Evolutionary conservation across 306 rosid species (phyloP), one percentile per base, ranked within the genome.

Genomic region (Hylodesmum podocarpum): DNA sequence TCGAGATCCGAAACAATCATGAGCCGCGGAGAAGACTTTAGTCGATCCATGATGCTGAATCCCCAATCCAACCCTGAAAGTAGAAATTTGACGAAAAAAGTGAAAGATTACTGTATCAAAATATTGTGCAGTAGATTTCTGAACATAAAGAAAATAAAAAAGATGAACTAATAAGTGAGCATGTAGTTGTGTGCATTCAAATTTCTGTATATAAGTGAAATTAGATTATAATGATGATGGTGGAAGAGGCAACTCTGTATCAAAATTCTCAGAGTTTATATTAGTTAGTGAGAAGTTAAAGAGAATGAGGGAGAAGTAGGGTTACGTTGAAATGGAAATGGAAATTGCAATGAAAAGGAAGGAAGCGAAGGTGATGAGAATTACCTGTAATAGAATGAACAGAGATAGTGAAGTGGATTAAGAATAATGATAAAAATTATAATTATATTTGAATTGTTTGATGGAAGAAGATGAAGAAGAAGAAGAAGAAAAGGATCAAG

Each of bases 1-100:
- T 95, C 99, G 70, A 95, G 99, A 92, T 95, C 99, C 15, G 99
- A 95, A 70, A 95, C 99, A 78, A 95, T 86, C 99, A 95, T 90
- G 67, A 95, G 88, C 36, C 93, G 91, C 0, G 97, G 85, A 6
- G 94, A 72, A 77, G 84, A 65, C 50, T 72, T 72, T 3, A 95
- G 86, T 73, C 94, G 78, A 79, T 89, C 86, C 97, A 95, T 95
- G 78, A 74, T 83, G 80, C 75, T 55, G 59, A 76, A 75, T 67
- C 67, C 41, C 82, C 70, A 50, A 73, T 37, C 55, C 64, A 51
- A 77, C 64, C 83, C 89, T 88, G 74, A 22, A 33, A 49, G 4
- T 34, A 28, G 8, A 53, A 15, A 62, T 5, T 41, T 2, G 24
- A 47, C 1, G n/a, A 2, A 24, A 7, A 47, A 63, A 6, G 12